Conservation (phyloP, 805 yeast genomes). For the Ogataea pilisensis region DNA sequence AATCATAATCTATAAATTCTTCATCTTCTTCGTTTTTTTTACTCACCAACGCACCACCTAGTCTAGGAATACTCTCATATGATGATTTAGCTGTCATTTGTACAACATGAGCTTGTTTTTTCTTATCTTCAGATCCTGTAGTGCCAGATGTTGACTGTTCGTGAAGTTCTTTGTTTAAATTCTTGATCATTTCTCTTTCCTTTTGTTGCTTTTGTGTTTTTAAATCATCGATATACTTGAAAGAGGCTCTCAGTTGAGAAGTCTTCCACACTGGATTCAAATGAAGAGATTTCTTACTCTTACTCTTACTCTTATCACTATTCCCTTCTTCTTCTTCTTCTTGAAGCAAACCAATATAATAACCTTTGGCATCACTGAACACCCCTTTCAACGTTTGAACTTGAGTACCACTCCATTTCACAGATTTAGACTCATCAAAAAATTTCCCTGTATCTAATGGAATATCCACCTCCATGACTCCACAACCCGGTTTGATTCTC, state of each 20-base stretch:
- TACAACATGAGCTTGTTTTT: slow-evolving; percentile 53
- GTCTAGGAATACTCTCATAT: slow-evolving; percentile 53
- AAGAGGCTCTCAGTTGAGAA: slow-evolving; percentile 77
- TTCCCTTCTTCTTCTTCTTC: slow-evolving; percentile 34
- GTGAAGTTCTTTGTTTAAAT: slow-evolving; percentile 37
- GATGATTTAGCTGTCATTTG: slow-evolving; percentile 72
- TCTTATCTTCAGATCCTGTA: slow-evolving; percentile 12
- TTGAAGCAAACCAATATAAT: slow-evolving; percentile 36
- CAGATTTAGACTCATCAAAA: slow-evolving; percentile 61
- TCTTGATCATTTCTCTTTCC: slow-evolving; percentile 36
- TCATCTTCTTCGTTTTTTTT: slow-evolving; percentile 64
- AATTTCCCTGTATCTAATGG: slow-evolving; percentile 68
- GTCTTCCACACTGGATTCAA: slow-evolving; percentile 62
- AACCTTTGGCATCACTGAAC: slow-evolving; percentile 49
- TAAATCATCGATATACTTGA: slow-evolving; percentile 67
- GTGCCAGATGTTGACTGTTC: slow-evolving; percentile 23
- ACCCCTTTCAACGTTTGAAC: slow-evolving; percentile 72
- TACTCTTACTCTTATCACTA: neutral
- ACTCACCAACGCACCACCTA: slow-evolving; percentile 68
- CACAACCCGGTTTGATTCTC: slow-evolving; percentile 56
- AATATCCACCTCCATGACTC: slow-evolving; percentile 67
- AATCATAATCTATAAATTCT: slow-evolving; percentile 36
- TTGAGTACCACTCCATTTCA: slow-evolving; percentile 58
- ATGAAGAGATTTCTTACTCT: slow-evolving; percentile 33
- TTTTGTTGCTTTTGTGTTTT: slow-evolving; percentile 34